Evolutionary conservation across 257 asterid species (phyloP).

Genomic region (Eustoma russellianum): DNA sequence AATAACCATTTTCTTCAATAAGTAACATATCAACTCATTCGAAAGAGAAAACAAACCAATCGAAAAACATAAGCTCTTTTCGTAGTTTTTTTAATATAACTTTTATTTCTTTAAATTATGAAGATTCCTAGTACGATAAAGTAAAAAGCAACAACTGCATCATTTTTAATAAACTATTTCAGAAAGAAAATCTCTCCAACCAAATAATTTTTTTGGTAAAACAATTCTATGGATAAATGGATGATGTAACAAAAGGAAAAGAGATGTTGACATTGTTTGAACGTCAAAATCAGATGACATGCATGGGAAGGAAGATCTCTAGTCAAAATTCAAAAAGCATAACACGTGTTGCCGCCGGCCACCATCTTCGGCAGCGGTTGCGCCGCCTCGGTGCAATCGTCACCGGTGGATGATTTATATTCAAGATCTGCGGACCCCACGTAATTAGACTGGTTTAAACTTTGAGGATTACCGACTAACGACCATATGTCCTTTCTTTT

Average conservation of each 20-base stretch:
- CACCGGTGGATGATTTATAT: constrained; percentile 18
- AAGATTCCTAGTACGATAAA: too few species aligned
- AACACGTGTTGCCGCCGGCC: constrained; percentile 41
- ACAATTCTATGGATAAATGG: background rate
- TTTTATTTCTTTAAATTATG: too few species aligned
- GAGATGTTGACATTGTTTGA: background rate
- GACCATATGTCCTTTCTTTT: constrained; percentile 9
- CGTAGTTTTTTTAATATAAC: too few species aligned
- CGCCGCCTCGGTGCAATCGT: constrained; percentile 34
- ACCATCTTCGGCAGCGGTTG: constrained; percentile 30
- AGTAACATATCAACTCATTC: too few species aligned
- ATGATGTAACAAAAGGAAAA: background rate
- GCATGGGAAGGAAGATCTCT: background rate
- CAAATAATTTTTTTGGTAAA: background rate
- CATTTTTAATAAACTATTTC: too few species aligned
- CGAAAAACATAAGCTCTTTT: too few species aligned
- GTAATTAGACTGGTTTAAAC: background rate
- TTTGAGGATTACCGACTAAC: constrained; percentile 1
- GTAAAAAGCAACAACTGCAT: too few species aligned
- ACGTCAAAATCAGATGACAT: background rate
- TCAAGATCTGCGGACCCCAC: background rate
- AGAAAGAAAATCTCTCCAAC: too few species aligned
- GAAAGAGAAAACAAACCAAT: too few species aligned
- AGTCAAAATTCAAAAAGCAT: background rate
- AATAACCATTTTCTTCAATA: too few species aligned